Conservation (phyloP, 2,329 filamentous ascomycete species). For the Talaromyces sp. region DNA sequence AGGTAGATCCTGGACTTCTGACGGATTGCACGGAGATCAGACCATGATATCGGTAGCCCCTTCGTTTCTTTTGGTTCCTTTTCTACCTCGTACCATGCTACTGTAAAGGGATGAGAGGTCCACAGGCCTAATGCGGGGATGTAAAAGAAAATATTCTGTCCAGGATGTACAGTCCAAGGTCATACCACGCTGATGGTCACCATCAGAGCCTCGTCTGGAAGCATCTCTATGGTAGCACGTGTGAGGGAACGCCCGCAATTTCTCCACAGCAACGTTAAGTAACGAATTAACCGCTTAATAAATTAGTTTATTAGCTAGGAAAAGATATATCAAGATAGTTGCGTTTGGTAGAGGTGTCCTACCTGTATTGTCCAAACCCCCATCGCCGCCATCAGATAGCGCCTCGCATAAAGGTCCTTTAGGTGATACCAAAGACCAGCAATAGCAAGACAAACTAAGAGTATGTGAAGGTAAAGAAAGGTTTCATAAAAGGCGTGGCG, state of each 20-base stretch:
- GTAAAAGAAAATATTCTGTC: constrained; percentile 58
- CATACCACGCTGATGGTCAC: constrained; percentile 51
- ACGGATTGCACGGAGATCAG: background rate
- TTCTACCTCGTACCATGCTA: constrained; percentile 56
- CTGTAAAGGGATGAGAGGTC: constrained; percentile 68
- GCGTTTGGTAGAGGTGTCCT: background rate
- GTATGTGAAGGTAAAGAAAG: constrained; percentile 75
- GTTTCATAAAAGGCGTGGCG: constrained; percentile 90
- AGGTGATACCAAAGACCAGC: constrained; percentile 72
- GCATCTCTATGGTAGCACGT: constrained; percentile 44
- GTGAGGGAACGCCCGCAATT: constrained; percentile 37
- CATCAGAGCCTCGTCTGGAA: constrained; percentile 61
- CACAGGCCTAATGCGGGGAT: constrained; percentile 56
- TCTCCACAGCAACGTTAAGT: background rate
- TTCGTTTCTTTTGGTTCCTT: background rate
- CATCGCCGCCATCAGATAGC: constrained; percentile 64
- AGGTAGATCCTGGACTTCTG: background rate
- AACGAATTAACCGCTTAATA: background rate
- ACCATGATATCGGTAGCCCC: background rate
- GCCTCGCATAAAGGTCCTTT: constrained; percentile 59
- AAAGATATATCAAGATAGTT: background rate
- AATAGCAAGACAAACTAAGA: constrained; percentile 61
- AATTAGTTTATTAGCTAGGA: no score
- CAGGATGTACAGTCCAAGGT: constrained; percentile 56
- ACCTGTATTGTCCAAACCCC: constrained; percentile 42